These are phyloP conservation scores for Protomyces macrosporus DNA, from an alignment of 1,139 yeast species.

Conservation along the genomic window DNA sequence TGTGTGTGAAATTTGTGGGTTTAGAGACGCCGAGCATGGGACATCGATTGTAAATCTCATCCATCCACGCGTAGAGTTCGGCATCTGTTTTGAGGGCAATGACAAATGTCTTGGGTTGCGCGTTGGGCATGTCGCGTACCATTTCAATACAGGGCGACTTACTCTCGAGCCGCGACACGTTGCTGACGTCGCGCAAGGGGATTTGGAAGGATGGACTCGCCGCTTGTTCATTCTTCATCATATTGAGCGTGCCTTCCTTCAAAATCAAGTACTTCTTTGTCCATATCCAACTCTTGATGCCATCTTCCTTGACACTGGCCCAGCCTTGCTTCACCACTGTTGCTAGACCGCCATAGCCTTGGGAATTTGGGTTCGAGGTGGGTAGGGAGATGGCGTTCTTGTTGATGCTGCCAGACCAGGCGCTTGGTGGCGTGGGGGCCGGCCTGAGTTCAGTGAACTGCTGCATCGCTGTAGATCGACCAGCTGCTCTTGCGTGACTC, in stretches of 20 bases:
- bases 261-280: constrained; percentile 72
- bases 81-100: constrained; percentile 72
- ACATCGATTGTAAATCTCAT: constrained; percentile 44
- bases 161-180: constrained; percentile 59
- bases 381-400: constrained; percentile 19
- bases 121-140: constrained; percentile 51
- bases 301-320: constrained; percentile 86
- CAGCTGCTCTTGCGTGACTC: too few species aligned
- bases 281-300: constrained; percentile 77
- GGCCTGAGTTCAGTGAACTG: constrained; percentile 18
- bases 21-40: constrained; percentile 65
- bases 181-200: constrained; percentile 53
- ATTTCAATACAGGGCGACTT: constrained; percentile 74
- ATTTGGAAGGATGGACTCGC: constrained; percentile 36
- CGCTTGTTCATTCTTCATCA: constrained; percentile 63
- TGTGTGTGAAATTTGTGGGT: constrained; percentile 38
- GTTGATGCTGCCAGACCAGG: constrained; percentile 1
- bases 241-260: constrained; percentile 66
- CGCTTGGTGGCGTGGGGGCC: constrained; percentile 20
- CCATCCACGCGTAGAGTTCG: constrained; percentile 81
- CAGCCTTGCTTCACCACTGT: constrained; percentile 54
- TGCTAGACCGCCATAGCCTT: constrained; percentile 18
- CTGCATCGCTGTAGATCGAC: neutral
- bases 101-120: constrained; percentile 47
- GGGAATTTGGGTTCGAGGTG: constrained; percentile 15